phyloP scores from a whole-genome alignment of 257 asterid species.

The Mitragyna speciosa region DNA sequence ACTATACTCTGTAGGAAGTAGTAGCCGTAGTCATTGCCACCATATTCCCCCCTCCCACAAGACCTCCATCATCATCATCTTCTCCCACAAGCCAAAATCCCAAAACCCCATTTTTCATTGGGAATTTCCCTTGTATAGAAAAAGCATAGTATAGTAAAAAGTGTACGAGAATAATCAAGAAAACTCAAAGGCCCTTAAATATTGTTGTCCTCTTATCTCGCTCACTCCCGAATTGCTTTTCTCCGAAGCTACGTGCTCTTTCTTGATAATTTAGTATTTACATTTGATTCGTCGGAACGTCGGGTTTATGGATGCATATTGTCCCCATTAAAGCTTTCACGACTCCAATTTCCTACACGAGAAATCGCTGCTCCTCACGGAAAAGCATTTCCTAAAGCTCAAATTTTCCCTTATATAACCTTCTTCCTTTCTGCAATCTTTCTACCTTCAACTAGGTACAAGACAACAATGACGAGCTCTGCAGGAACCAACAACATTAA shows the following conservation, averaged over 20 bases:
- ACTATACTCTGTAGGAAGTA: conserved; percentile 13
- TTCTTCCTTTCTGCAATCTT: neutral
- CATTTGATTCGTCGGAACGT: neutral
- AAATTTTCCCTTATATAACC: conserved; percentile 34
- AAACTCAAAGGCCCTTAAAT: neutral
- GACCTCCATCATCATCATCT: conserved; percentile 30
- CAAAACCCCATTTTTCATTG: neutral
- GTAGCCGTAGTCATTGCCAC: conserved; percentile 30
- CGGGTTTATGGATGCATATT: conserved; percentile 32
- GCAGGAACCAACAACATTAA: neutral
- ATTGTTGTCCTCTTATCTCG: neutral
- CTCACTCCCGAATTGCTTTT: conserved; percentile 40
- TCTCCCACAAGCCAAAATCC: conserved; percentile 42
- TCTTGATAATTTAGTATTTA: conserved; percentile 17
- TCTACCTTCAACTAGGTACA: conserved; percentile 11
- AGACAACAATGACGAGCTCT: conserved; percentile 20
- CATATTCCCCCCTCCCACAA: neutral
- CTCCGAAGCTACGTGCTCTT: conserved; percentile 51
- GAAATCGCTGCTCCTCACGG: conserved; percentile 35
- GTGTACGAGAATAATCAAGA: conserved; percentile 23
- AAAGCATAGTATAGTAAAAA: neutral
- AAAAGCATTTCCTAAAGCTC: conserved; percentile 36
- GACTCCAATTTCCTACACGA: conserved; percentile 28
- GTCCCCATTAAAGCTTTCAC: conserved; percentile 62
- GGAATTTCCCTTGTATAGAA: neutral